Evolutionary conservation across 352 stramenopile species (phyloP).

Genomic region (Phytophthora sojae): DNA sequence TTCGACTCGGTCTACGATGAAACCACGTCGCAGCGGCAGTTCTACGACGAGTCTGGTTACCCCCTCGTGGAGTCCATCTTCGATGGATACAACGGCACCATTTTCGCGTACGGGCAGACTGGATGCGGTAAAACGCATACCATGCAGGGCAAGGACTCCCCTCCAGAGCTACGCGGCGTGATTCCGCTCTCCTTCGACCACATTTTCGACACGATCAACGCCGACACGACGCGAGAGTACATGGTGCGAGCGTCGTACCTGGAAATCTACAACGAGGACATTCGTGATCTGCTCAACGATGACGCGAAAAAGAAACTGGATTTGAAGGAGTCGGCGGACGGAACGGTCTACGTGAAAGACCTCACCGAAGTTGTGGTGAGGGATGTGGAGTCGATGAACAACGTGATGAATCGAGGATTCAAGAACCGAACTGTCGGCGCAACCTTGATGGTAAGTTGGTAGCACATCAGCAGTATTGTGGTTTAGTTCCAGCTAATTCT

Average conservation of each 20-base stretch:
- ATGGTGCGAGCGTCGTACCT: conserved; percentile 92
- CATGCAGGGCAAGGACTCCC: conserved; percentile 84
- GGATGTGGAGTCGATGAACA: conserved; percentile 82
- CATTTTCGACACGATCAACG: conserved; percentile 87
- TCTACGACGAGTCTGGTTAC: conserved; percentile 89
- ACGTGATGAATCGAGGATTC: conserved; percentile 81
- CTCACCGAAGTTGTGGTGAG: conserved; percentile 86
- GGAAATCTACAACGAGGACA: conserved; percentile 97
- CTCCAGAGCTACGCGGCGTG: conserved; percentile 77
- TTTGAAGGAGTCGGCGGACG: conserved; percentile 85
- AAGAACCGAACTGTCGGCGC: conserved; percentile 86
- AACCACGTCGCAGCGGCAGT: conserved; percentile 82
- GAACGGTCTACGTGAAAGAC: conserved; percentile 91
- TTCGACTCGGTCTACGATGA: conserved; percentile 94
- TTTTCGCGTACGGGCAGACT: conserved; percentile 92
- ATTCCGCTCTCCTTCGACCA: conserved; percentile 89
- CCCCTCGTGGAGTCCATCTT: conserved; percentile 92
- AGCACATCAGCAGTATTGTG: neutral
- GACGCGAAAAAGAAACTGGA: conserved; percentile 83
- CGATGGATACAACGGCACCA: conserved; percentile 92
- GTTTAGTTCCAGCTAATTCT: neutral
- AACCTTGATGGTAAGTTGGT: conserved; percentile 74
- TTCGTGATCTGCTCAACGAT: conserved; percentile 90
- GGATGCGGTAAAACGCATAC: conserved; percentile 88
- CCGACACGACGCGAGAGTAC: conserved; percentile 73